Evolutionary conservation across 75 land plant genomes (phyloP).

Genomic region (Pinus albicaulis): DNA sequence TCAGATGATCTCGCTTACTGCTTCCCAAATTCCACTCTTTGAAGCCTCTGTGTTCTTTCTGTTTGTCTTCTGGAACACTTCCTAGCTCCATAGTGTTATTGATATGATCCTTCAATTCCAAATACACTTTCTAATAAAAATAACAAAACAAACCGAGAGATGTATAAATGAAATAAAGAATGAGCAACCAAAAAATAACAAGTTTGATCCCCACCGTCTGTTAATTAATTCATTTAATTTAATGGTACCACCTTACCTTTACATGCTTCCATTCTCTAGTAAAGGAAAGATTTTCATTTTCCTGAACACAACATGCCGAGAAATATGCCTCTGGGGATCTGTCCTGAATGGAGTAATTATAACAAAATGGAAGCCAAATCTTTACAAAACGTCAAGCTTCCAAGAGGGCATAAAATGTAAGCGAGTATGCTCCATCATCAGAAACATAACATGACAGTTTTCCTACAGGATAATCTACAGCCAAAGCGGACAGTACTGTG

Average conservation of each 20-base stretch:
- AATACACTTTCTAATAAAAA: slow-evolving; percentile 8
- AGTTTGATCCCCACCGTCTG: no score
- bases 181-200: no score
- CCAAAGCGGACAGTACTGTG: slow-evolving; percentile 46
- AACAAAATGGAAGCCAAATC: slow-evolving; percentile 70
- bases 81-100: background rate
- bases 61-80: slow-evolving; percentile 11
- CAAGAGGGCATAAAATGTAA: slow-evolving; percentile 32
- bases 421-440: slow-evolving; percentile 42
- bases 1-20: background rate
- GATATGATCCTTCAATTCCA: slow-evolving; percentile 9
- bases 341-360: slow-evolving; percentile 30
- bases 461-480: slow-evolving; percentile 39
- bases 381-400: slow-evolving; percentile 54
- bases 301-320: background rate
- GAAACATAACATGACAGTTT: slow-evolving; percentile 48
- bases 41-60: slow-evolving; percentile 8
- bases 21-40: slow-evolving; percentile 4
- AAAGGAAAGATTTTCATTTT: background rate
- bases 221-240: no score
- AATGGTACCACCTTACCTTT: slow-evolving; percentile 14
- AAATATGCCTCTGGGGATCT: slow-evolving; percentile 52
- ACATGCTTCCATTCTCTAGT: background rate
- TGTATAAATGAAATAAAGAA: background rate
- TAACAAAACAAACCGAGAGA: background rate